Percentiles rank a stretch among this genome's conserved stretches.
Conservation (phyloP, 2,329 filamentous ascomycete species). For the Shiraia sp. region DNA sequence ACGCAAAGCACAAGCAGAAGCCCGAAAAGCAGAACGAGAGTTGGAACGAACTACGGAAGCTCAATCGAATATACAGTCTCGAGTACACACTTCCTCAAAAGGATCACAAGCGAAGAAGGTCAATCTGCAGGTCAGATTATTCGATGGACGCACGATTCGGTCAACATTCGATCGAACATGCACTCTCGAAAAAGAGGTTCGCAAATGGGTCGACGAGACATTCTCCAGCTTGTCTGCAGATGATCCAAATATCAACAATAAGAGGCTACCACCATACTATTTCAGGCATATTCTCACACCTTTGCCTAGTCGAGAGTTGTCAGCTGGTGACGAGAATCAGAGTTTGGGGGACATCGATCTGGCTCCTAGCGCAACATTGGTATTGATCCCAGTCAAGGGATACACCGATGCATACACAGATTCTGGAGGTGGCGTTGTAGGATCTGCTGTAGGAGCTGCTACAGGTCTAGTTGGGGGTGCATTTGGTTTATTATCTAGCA, state of each 20-base stretch:
- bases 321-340: constrained; percentile 72
- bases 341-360: constrained; percentile 71
- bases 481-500: constrained; percentile 39
- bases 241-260: constrained; percentile 25
- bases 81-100: constrained; percentile 20
- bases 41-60: constrained; percentile 12
- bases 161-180: constrained; percentile 68
- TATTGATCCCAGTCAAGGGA: constrained; percentile 72
- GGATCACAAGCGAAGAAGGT: constrained; percentile 38
- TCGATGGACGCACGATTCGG: constrained; percentile 81
- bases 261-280: constrained; percentile 64
- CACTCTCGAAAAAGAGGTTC: constrained; percentile 68
- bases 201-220: constrained; percentile 71
- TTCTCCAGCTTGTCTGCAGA: constrained; percentile 27
- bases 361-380: constrained; percentile 77
- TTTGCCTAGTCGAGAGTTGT: constrained; percentile 73
- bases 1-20: constrained; percentile 53
- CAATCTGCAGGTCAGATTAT: constrained; percentile 74
- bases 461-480: constrained; percentile 40
- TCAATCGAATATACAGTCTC: constrained; percentile 6
- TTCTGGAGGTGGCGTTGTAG: constrained; percentile 35
- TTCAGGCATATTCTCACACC: constrained; percentile 86
- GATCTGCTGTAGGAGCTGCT: constrained; percentile 33
- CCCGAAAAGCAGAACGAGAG: constrained; percentile 41
- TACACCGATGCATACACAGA: constrained; percentile 63